A percentile compares a stretch with the other conserved stretches of the same genome.
Conservation (phyloP, 306 rosid species). For the Vigna angularis region DNA sequence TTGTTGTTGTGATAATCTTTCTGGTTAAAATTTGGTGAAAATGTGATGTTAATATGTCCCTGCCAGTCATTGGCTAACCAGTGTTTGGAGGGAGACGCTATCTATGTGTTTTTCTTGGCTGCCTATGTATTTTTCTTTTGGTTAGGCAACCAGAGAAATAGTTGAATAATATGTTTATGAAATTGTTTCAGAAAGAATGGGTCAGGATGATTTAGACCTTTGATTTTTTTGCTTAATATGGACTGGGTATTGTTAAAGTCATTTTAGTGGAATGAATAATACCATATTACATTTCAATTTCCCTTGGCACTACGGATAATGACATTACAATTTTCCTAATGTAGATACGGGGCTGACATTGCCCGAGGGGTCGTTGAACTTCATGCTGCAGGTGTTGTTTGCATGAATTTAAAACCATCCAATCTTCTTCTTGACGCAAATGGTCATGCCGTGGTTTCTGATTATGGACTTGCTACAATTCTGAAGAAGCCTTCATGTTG, state of each 20-base stretch:
- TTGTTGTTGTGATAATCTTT: neutral
- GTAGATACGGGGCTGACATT: conserved; percentile 96
- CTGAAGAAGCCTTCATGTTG: conserved; percentile 91
- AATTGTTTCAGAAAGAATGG: conserved; percentile 29
- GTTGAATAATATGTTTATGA: conserved; percentile 19
- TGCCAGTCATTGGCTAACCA: neutral
- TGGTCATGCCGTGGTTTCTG: conserved; percentile 95
- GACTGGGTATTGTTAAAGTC: neutral
- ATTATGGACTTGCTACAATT: conserved; percentile 95
- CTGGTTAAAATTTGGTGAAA: conserved; percentile 27
- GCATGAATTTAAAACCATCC: conserved; percentile 98
- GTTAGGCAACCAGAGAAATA: conserved; percentile 7
- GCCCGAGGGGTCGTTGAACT: conserved; percentile 98
- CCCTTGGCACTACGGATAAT: conserved; percentile 19
- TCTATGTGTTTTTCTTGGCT: conserved; percentile 20
- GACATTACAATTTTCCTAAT: conserved; percentile 49
- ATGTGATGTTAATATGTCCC: neutral
- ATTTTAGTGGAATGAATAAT: conserved; percentile 20
- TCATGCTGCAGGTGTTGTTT: conserved; percentile 95
- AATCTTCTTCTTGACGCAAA: conserved; percentile 90
- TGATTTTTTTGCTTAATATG: conserved; percentile 30
- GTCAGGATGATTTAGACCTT: conserved; percentile 4
- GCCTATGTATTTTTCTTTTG: conserved; percentile 19
- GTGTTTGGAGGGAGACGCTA: conserved; percentile 12
- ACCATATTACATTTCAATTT: conserved; percentile 15